Evolutionary conservation across 306 rosid genomes (phyloP), one percentile per base, ranked within the genome.

Genomic region (Delonix regia): DNA sequence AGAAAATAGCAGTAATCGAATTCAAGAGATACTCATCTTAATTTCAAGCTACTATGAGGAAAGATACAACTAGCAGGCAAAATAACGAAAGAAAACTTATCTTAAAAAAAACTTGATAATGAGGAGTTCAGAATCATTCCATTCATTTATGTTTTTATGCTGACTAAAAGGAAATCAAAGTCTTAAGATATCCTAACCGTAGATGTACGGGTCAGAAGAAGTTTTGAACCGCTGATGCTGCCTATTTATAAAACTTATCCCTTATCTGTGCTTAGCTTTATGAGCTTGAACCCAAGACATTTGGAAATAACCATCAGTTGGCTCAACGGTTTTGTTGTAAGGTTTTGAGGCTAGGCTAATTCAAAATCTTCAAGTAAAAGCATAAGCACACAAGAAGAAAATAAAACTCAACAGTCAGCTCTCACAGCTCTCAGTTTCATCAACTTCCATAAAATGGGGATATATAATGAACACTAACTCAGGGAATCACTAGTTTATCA

Each of bases 221-320:
- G 87, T 64, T 75, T 82, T 85, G 16, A 83, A 63, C 78, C 78
- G 91, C 73, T 88, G 88, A 70, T 89, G 88, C 78, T 78, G 91
- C 71, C 87, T 92, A 18, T 89, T 91, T 71, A 86, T 57, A 78
- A 85, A 24, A 79, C 45, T 83, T 67, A 92, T 86, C 80, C 85
- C 90, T 78, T 89, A 82, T 70, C 82, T 78, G 86, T 88, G 90
- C 85, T 89, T 88, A 42, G 91, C 91, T 71, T 86, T 85, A 78
- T 86, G 91, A 82, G 91, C 86, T 89, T 91, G 97, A 65, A 91
- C 91, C 94, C 89, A 59, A 57, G 15, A 42, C 73, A 71, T 68
- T 56, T 41, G 45, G 59, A 81, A 68, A 38, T 28, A n/a, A 63
- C 49, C 9, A 42, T 85, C 81, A 77, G 53, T 55, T 62, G 52